These are phyloP conservation scores for Colletotrichum sp. DNA, from an alignment of 2,329 filamentous ascomycete species.

Conservation along the genomic window DNA sequence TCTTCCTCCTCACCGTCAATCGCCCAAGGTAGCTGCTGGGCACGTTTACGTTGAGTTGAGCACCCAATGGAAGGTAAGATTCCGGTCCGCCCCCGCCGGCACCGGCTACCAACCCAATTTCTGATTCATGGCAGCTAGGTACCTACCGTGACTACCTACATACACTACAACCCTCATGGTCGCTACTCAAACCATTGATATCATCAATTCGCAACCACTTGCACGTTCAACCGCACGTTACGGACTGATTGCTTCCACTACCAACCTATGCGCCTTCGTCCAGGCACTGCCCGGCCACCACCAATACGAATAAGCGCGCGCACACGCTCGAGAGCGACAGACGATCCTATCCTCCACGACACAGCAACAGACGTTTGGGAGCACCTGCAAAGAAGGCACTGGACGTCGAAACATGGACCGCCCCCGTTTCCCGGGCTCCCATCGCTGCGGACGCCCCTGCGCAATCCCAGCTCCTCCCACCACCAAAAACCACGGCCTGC, in stretches of 20 bases:
- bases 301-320: background rate
- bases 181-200: background rate
- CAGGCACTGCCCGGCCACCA: background rate
- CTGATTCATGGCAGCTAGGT: background rate
- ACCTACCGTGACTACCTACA: background rate
- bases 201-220: background rate
- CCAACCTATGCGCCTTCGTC: background rate
- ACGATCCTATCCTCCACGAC: background rate
- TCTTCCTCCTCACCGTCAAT: background rate
- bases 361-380: background rate
- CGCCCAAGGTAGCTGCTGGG: background rate
- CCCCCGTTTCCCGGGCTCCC: slow-evolving; percentile 10
- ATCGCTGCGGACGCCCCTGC: slow-evolving; percentile 14
- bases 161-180: background rate
- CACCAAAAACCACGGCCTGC: background rate
- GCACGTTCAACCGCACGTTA: background rate
- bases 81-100: background rate
- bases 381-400: background rate
- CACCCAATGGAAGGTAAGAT: background rate
- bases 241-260: background rate
- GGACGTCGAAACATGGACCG: slow-evolving; percentile 9
- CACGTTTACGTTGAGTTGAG: background rate
- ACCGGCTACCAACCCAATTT: background rate
- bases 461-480: background rate
- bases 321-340: background rate